Conservation (phyloP, 2,329 filamentous ascomycete species). For the Zasmidium citrigriseum region DNA sequence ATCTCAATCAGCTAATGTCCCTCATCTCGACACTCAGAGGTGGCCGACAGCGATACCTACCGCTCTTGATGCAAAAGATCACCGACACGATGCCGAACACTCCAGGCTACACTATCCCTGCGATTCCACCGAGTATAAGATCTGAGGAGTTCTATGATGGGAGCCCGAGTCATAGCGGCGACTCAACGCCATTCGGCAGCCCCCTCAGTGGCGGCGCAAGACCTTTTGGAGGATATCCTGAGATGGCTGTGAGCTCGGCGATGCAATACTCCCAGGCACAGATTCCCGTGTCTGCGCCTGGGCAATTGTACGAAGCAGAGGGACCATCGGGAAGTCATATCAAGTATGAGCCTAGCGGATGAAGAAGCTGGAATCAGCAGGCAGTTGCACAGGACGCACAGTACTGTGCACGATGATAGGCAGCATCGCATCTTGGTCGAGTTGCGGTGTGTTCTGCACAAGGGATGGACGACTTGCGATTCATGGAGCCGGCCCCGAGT, state of each 20-base stretch:
- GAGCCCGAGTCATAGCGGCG: conserved; percentile 26
- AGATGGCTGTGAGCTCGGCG: conserved; percentile 6
- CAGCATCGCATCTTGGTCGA: no score
- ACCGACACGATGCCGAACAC: conserved; percentile 53
- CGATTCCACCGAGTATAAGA: conserved; percentile 24
- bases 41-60: conserved; percentile 74
- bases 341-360: conserved; percentile 11
- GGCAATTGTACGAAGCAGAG: conserved; percentile 5
- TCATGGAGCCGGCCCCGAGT: background rate
- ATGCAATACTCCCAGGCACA: conserved; percentile 2
- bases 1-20: conserved; percentile 68
- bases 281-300: conserved; percentile 5
- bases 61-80: conserved; percentile 74
- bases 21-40: conserved; percentile 71
- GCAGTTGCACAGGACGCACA: no score
- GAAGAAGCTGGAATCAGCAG: no score
- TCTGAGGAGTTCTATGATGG: conserved; percentile 34
- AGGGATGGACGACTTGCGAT: background rate
- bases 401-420: no score
- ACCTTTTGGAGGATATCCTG: conserved; percentile 10
- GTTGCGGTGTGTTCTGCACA: no score
- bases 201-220: conserved; percentile 22
- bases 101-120: conserved; percentile 29
- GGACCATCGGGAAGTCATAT: background rate
- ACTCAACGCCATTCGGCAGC: conserved; percentile 33